Evolutionary conservation across 2,329 filamentous ascomycete species (phyloP).

Genomic region (Dactylellina leptospora): DNA sequence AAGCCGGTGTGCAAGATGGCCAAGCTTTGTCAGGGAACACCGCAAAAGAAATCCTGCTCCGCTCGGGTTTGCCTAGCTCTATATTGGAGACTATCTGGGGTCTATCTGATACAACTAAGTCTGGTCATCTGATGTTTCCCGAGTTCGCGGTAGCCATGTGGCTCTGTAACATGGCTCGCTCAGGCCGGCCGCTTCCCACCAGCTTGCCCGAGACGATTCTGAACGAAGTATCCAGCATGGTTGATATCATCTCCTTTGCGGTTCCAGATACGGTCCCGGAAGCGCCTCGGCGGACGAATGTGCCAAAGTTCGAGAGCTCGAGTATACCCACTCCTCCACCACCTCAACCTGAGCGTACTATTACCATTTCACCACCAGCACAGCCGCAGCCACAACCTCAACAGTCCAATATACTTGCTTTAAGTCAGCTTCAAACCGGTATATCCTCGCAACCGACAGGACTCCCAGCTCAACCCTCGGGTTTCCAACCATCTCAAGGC

Average conservation of each 20-base stretch:
- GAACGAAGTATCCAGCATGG: constrained; percentile 99
- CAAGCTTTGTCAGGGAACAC: constrained; percentile 78
- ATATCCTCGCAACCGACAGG: constrained; percentile 60
- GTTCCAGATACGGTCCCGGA: constrained; percentile 76
- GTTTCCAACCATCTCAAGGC: constrained; percentile 71
- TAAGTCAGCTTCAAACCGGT: constrained; percentile 32
- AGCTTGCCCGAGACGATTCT: constrained; percentile 82
- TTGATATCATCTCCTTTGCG: constrained; percentile 97
- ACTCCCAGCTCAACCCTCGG: constrained; percentile 74
- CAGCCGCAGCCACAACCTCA: constrained; percentile 61
- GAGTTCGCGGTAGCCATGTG: constrained; percentile 99
- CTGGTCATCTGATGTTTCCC: constrained; percentile 93
- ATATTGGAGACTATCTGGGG: constrained; percentile 66
- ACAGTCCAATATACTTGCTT: constrained; percentile 59
- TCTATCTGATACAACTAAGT: constrained; percentile 92
- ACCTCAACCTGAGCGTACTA: constrained; percentile 64
- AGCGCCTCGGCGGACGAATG: constrained; percentile 69
- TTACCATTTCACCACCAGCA: constrained; percentile 55
- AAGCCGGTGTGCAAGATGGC: constrained; percentile 85
- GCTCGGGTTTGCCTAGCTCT: constrained; percentile 86
- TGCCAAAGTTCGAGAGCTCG: constrained; percentile 72
- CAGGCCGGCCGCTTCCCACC: constrained; percentile 80
- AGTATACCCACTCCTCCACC: constrained; percentile 57
- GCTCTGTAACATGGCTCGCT: constrained; percentile 91
- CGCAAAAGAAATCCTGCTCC: constrained; percentile 84